These are phyloP conservation scores for Tetradesmus obliquus DNA, from an alignment of 139 green algal species.

Conservation along the genomic window DNA sequence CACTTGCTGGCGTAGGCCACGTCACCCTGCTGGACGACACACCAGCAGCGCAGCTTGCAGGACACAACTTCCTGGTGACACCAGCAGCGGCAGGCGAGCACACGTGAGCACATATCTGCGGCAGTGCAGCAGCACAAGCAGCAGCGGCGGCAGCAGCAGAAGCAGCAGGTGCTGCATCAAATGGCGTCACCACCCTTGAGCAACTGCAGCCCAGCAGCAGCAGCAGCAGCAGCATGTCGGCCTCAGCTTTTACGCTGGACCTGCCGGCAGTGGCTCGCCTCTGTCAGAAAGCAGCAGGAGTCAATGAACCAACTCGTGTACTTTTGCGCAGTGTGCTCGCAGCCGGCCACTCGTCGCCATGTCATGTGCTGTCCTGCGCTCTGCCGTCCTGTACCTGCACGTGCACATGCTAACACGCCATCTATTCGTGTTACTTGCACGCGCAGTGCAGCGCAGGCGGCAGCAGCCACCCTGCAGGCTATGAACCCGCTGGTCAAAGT, in stretches of 20 bases:
- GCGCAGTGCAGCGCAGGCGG: constrained; percentile 53
- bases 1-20: constrained; percentile 86
- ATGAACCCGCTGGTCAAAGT: constrained; percentile 88
- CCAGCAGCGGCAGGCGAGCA: neutral
- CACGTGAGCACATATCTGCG: neutral
- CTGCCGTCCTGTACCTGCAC: too few relatives aligned
- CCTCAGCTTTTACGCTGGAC: too few relatives aligned
- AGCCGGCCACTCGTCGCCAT: too few relatives aligned
- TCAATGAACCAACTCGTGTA: too few relatives aligned
- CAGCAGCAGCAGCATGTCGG: too few relatives aligned
- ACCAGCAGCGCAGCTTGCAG: constrained; percentile 23
- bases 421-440: constrained; percentile 58
- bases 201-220: neutral
- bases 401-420: too few relatives aligned
- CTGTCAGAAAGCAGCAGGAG: neutral
- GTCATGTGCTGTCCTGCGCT: too few relatives aligned
- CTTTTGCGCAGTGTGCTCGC: too few relatives aligned
- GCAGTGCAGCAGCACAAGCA: neutral
- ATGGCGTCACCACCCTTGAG: neutral
- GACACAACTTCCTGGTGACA: constrained; percentile 32
- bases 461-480: constrained; percentile 24
- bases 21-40: constrained; percentile 53
- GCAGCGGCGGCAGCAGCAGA: constrained; percentile 1
- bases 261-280: too few relatives aligned
- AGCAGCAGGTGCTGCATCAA: neutral